Percentiles rank a stretch among this genome's conserved stretches.
phyloP scores from a whole-genome alignment of 495 filamentous ascomycete genomes.

The Neurospora sublineolata region DNA sequence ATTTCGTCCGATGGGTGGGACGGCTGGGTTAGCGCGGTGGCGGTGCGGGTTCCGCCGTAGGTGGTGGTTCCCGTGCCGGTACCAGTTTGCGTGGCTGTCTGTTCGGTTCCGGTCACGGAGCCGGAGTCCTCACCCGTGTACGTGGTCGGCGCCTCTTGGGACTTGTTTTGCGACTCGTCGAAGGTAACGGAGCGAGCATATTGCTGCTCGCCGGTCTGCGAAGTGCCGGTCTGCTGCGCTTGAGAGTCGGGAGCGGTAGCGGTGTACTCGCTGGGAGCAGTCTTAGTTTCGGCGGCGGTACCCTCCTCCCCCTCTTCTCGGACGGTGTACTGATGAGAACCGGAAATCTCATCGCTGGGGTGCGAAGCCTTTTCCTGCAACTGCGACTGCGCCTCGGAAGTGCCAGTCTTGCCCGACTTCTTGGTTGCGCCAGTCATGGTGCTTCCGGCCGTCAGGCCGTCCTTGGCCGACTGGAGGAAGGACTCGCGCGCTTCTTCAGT shows the following conservation, averaged over 20 bases:
- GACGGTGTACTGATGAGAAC: neutral
- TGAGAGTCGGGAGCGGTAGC: neutral
- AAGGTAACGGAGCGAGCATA: neutral
- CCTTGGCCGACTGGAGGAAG: constrained; percentile 14
- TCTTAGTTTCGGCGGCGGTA: neutral
- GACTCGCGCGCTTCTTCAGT: constrained; percentile 13
- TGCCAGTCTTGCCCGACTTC: neutral
- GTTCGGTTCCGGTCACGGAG: neutral
- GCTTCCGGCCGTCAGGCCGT: neutral
- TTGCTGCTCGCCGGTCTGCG: neutral
- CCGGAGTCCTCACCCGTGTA: neutral
- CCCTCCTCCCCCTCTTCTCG: neutral
- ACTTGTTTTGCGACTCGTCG: neutral
- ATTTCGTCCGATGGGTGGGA: neutral
- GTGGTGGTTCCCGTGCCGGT: neutral
- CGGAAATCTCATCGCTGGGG: neutral
- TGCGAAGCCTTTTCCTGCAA: neutral
- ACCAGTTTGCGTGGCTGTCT: neutral
- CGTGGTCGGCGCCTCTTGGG: neutral
- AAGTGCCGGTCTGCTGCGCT: neutral
- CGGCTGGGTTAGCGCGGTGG: neutral
- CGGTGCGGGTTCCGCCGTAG: neutral
- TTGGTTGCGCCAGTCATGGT: constrained; percentile 1
- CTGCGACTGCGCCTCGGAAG: neutral
- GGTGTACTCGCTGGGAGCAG: neutral